Evolutionary conservation across 805 yeast species (phyloP).

Genomic region (Maudiozyma barnettii): DNA sequence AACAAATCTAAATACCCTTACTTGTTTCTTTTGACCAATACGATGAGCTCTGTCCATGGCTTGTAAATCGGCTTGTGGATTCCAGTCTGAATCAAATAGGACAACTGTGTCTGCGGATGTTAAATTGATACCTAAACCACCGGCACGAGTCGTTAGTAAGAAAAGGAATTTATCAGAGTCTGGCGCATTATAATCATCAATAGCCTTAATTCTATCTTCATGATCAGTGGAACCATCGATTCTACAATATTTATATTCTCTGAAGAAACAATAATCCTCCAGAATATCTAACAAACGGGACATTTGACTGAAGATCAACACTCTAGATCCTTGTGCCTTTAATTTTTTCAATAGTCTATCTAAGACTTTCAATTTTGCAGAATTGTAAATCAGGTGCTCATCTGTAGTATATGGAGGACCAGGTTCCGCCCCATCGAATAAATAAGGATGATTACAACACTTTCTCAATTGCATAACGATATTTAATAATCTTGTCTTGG

Average conservation of each 20-base stretch:
- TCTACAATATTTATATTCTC: conserved; percentile 63
- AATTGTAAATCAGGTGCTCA: conserved; percentile 67
- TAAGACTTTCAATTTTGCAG: conserved; percentile 62
- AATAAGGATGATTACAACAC: conserved; percentile 78
- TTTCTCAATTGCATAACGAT: conserved; percentile 80
- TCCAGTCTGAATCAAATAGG: conserved; percentile 76
- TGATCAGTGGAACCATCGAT: conserved; percentile 82
- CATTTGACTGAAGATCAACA: conserved; percentile 75
- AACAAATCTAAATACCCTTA: conserved; percentile 64
- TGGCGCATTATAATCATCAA: conserved; percentile 73
- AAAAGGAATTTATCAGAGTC: conserved; percentile 62
- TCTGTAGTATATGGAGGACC: conserved; percentile 85
- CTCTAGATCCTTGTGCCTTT: conserved; percentile 65
- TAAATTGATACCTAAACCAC: conserved; percentile 80
- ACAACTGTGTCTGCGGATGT: conserved; percentile 72
- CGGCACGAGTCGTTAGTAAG: conserved; percentile 74
- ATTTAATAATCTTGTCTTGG: conserved; percentile 65
- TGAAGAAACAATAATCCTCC: conserved; percentile 68
- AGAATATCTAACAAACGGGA: conserved; percentile 70
- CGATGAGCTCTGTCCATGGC: conserved; percentile 88
- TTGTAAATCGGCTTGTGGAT: conserved; percentile 81
- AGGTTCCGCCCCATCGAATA: conserved; percentile 83
- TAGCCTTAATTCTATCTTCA: conserved; percentile 62
- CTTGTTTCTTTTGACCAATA: conserved; percentile 81
- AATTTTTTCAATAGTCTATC: conserved; percentile 57